phyloP scores from a whole-genome alignment of 768 basidiomycete genomes.

The Hypholoma fasciculare region DNA sequence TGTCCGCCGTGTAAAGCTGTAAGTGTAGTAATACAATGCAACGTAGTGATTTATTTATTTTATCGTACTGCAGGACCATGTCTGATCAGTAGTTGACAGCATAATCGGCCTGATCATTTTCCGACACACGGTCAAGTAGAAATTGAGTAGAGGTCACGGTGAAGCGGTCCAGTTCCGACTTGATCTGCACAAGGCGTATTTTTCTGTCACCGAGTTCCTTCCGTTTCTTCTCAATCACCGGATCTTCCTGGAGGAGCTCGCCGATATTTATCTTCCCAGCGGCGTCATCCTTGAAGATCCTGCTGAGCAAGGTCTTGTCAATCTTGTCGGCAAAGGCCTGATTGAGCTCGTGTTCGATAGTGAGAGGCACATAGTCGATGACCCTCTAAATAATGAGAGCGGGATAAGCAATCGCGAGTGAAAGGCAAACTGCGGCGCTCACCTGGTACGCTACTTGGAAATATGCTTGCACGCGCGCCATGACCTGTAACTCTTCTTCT shows the following conservation, averaged over 20 bases:
- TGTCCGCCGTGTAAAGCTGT: too few relatives aligned
- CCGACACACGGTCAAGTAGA: too few relatives aligned
- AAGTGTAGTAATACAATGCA: too few relatives aligned
- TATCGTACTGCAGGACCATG: too few relatives aligned
- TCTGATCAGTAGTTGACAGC: too few relatives aligned
- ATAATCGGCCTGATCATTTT: too few relatives aligned
- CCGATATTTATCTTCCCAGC: conserved; percentile 15
- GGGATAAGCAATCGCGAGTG: neutral
- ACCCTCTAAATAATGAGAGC: conserved; percentile 40
- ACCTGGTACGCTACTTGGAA: conserved; percentile 58
- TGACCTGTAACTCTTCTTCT: conserved; percentile 47
- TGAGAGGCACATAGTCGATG: conserved; percentile 52
- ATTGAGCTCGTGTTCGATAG: conserved; percentile 50
- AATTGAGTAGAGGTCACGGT: neutral
- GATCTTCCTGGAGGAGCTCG: conserved; percentile 41
- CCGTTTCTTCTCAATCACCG: conserved; percentile 28
- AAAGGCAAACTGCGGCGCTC: conserved; percentile 1
- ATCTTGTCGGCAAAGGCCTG: conserved; percentile 31
- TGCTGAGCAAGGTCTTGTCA: conserved; percentile 30
- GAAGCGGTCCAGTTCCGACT: conserved; percentile 28
- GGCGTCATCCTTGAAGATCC: conserved; percentile 18
- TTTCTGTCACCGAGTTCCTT: conserved; percentile 26
- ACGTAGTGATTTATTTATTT: too few relatives aligned
- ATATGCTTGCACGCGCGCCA: conserved; percentile 57
- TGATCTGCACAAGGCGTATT: conserved; percentile 32